Evolutionary conservation across 805 yeast species (phyloP).

Genomic region (Pichia ethanolica): DNA sequence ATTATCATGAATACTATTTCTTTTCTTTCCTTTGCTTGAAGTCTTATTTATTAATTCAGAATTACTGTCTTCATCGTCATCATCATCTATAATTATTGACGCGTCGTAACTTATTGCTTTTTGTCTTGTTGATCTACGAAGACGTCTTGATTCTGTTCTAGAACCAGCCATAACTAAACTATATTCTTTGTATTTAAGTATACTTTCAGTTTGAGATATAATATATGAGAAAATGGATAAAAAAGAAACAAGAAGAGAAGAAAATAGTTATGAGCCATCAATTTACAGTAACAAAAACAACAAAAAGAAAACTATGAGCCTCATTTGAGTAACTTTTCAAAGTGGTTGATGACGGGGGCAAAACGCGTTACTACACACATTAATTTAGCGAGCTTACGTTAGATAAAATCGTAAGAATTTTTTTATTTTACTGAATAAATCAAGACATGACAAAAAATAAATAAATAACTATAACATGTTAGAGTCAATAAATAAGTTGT

Average conservation of each 20-base stretch:
- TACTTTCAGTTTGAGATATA: too few species aligned
- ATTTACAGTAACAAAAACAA: too few species aligned
- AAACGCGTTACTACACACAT: too few species aligned
- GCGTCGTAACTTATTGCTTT: constrained; percentile 1
- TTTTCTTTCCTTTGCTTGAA: too few species aligned
- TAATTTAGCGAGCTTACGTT: neutral
- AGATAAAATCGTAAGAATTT: constrained; percentile 3
- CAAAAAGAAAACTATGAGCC: too few species aligned
- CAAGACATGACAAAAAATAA: constrained; percentile 10
- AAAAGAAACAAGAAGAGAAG: too few species aligned
- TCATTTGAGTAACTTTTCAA: too few species aligned
- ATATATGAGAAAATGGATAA: too few species aligned
- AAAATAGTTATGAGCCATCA: too few species aligned
- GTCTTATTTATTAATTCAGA: too few species aligned
- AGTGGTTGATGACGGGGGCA: too few species aligned
- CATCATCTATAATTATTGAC: constrained; percentile 1
- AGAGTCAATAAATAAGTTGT: constrained; percentile 4
- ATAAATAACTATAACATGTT: constrained; percentile 10
- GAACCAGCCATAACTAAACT: neutral
- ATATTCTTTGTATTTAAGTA: too few species aligned
- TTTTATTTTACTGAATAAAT: constrained; percentile 9
- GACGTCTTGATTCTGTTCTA: neutral
- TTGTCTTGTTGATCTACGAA: constrained; percentile 1
- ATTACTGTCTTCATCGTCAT: neutral
- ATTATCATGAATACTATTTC: neutral